A percentile compares a stretch with the other conserved stretches of the same genome.
phyloP scores from a whole-genome alignment of 2,329 filamentous ascomycete species.

The Setomelanomma holmii region DNA sequence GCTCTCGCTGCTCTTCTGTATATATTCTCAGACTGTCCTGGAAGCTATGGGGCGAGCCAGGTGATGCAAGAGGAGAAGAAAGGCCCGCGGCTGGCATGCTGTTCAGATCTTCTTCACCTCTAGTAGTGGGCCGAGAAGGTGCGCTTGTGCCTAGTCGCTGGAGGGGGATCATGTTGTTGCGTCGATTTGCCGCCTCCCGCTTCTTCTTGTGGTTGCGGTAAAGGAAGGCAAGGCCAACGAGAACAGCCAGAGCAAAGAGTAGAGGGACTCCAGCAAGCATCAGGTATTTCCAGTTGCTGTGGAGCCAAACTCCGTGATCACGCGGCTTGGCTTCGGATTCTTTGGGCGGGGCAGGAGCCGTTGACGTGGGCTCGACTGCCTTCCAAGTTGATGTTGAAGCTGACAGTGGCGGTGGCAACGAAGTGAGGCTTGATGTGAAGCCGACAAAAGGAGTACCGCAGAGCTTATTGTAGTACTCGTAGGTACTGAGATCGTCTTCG shows the following conservation, averaged over 20 bases:
- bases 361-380: background rate
- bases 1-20: background rate
- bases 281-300: slow-evolving; percentile 79
- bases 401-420: background rate
- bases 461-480: slow-evolving; percentile 2
- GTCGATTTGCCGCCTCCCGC: background rate
- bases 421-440: background rate
- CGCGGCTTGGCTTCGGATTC: slow-evolving; percentile 4
- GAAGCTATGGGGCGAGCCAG: background rate
- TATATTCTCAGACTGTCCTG: background rate
- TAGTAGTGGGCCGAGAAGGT: background rate
- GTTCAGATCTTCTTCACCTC: background rate
- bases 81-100: background rate
- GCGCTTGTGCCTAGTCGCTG: background rate
- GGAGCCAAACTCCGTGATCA: slow-evolving; percentile 58
- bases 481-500: slow-evolving; percentile 60
- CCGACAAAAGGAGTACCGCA: slow-evolving; percentile 1
- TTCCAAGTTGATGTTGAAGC: background rate
- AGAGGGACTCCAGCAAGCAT: slow-evolving; percentile 79
- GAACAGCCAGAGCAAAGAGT: slow-evolving; percentile 65
- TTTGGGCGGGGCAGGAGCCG: slow-evolving; percentile 15
- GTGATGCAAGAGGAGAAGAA: background rate
- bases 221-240: background rate
- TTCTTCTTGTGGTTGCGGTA: background rate
- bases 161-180: background rate